These are phyloP conservation scores for Ophiostoma montium DNA, from an alignment of 2,329 filamentous ascomycete species.

Conservation along the genomic window DNA sequence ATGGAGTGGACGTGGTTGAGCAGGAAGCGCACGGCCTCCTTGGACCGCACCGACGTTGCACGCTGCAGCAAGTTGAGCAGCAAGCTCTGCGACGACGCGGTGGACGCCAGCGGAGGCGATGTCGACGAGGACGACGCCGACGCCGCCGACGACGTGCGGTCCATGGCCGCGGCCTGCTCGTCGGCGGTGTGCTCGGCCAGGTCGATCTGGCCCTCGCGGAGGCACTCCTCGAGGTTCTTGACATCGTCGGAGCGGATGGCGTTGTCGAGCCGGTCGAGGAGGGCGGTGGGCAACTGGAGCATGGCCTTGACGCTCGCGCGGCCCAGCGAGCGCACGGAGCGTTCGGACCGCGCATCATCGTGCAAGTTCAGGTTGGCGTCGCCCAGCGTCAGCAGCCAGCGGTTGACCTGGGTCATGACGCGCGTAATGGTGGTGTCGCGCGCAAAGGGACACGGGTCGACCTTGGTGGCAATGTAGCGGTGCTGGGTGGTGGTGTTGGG, in stretches of 20 bases:
- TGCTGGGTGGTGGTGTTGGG: constrained; percentile 62
- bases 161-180: background rate
- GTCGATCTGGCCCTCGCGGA: constrained; percentile 42
- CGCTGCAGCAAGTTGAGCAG: constrained; percentile 69
- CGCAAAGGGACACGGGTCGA: constrained; percentile 77
- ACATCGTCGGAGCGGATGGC: constrained; percentile 57
- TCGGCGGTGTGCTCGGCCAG: background rate
- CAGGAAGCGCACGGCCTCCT: constrained; percentile 55
- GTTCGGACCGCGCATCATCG: constrained; percentile 61
- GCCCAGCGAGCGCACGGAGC: constrained; percentile 62
- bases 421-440: constrained; percentile 45
- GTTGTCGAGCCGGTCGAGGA: constrained; percentile 58
- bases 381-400: constrained; percentile 73
- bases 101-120: background rate
- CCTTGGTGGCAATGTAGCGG: constrained; percentile 78
- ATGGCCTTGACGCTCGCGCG: constrained; percentile 63
- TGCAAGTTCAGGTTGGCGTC: constrained; percentile 65
- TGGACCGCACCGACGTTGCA: constrained; percentile 56
- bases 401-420: constrained; percentile 56
- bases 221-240: constrained; percentile 36
- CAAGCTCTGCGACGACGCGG: constrained; percentile 40
- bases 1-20: constrained; percentile 55
- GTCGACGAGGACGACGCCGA: background rate
- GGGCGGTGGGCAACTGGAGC: constrained; percentile 52
- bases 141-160: background rate